These are phyloP conservation scores for Saccharomycopsis sp. DNA, from an alignment of 805 yeast genomes.

Conservation along the genomic window DNA sequence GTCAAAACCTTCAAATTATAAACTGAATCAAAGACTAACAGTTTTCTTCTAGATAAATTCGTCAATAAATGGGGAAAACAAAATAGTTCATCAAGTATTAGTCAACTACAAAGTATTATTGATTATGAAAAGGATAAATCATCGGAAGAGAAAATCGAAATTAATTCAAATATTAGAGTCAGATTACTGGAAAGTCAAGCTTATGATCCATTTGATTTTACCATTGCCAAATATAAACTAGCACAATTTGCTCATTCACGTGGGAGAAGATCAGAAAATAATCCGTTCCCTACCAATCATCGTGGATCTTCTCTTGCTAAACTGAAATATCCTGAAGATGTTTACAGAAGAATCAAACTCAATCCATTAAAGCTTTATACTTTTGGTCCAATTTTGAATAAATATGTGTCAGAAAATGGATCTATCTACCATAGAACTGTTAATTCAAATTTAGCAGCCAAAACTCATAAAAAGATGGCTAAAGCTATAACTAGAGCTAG, in stretches of 20 bases:
- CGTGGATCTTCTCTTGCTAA: constrained; percentile 5
- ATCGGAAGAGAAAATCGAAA: not conserved
- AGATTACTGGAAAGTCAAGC: not conserved
- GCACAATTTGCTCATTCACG: not conserved
- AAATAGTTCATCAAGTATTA: not conserved
- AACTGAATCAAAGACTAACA: no score
- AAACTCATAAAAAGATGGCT: constrained; percentile 60
- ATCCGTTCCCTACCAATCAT: not conserved
- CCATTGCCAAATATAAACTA: constrained; percentile 44
- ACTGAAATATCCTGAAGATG: constrained; percentile 23
- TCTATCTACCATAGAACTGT: constrained; percentile 63
- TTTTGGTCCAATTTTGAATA: constrained; percentile 59
- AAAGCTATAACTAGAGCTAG: constrained; percentile 75
- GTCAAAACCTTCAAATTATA: no score
- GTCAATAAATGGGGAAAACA: not conserved
- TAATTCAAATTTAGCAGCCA: constrained; percentile 48
- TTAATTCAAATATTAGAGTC: not conserved
- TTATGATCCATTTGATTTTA: constrained; percentile 79
- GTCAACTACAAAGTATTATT: not conserved
- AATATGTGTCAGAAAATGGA: constrained; percentile 62
- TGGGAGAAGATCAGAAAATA: not conserved
- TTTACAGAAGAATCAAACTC: constrained; percentile 40
- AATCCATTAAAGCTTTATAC: constrained; percentile 65
- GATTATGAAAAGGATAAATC: not conserved
- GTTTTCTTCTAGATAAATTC: no score